Evolutionary conservation across 345 rosid genomes (phyloP).

Genomic region (Clausena lansium): DNA sequence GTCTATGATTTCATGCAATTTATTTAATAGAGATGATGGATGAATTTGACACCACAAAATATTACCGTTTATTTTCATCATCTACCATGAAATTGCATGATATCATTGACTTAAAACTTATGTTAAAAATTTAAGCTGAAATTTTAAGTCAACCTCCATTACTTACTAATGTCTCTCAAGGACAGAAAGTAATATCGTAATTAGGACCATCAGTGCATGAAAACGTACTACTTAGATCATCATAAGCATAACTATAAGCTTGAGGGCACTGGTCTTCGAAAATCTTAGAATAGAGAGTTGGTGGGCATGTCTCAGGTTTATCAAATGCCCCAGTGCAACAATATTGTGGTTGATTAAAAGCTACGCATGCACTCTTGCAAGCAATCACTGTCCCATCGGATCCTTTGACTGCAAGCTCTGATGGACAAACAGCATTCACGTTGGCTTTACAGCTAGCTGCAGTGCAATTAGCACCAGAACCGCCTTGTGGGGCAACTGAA

Average conservation of each 20-base stretch:
- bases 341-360: slow-evolving; percentile 27
- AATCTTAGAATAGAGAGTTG: slow-evolving; percentile 27
- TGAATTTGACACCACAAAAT: too few relatives aligned
- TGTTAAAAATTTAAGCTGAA: too few relatives aligned
- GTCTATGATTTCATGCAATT: too few relatives aligned
- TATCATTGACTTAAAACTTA: too few relatives aligned
- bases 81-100: too few relatives aligned
- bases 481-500: slow-evolving; percentile 33
- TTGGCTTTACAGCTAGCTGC: slow-evolving; percentile 22
- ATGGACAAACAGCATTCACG: slow-evolving; percentile 34
- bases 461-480: slow-evolving; percentile 15
- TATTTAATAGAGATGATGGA: too few relatives aligned
- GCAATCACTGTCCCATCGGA: slow-evolving; percentile 23
- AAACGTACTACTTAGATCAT: slow-evolving; percentile 24
- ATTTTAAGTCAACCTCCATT: too few relatives aligned
- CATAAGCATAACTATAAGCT: slow-evolving; percentile 38
- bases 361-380: slow-evolving; percentile 42
- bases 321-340: slow-evolving; percentile 32
- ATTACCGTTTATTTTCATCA: too few relatives aligned
- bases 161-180: background rate
- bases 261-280: slow-evolving; percentile 27
- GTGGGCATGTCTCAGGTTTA: slow-evolving; percentile 18
- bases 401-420: slow-evolving; percentile 24
- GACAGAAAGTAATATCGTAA: slow-evolving; percentile 30
- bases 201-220: slow-evolving; percentile 25